Base-by-base conservation (phyloP, 805 yeast species). In the Hemisphaericaspora nanyangensis region DNA sequence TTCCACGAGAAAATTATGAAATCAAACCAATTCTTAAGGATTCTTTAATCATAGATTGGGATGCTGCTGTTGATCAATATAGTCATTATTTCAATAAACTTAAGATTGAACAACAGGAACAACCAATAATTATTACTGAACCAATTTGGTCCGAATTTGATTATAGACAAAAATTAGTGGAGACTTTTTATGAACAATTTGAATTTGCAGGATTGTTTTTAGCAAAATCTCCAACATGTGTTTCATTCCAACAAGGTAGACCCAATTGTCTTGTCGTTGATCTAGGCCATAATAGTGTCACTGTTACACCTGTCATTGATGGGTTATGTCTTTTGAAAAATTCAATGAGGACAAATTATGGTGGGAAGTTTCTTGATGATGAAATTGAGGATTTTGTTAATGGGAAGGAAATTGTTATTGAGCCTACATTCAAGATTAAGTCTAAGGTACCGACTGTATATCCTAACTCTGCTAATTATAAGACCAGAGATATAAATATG, bases 231-330 rank as follows among this genome's bases (percentile, higher is more conserved):
- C 91, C 96, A n/a, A 82, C 95, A 0, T 84, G 95, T 63, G 80
- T 85, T 1, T 80, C 95, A 1, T 90, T 90, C 62, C 89, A 91
- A 8, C 83, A 85, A 47, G 96, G 95, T 3, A 74, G 95, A 56
- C 89, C 95, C 32, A 83, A 82, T 44, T 88, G 95, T 56, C 66
- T 88, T 24, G 88, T 88, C 29, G 91, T 88, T 29, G 95, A 88
- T 58, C 63, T 86, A 29, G 96, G 96, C 5, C 93, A 85, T 54
- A 90, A 85, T 55, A 65, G 81, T 2, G 69, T 76, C 15, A 79
- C 87, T 44, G 90, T 81, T 1, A 82, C 93, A 5, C 95, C 90
- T 2, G 88, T 85, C 16, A 79, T 82, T 43, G 95, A 84, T 61
- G 95, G 95, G 17, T 77, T 83, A 61, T 82, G 88, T 33, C 63